These are phyloP conservation scores for Kwoniella botswanensis DNA, from an alignment of 768 basidiomycete species.

Conservation along the genomic window DNA sequence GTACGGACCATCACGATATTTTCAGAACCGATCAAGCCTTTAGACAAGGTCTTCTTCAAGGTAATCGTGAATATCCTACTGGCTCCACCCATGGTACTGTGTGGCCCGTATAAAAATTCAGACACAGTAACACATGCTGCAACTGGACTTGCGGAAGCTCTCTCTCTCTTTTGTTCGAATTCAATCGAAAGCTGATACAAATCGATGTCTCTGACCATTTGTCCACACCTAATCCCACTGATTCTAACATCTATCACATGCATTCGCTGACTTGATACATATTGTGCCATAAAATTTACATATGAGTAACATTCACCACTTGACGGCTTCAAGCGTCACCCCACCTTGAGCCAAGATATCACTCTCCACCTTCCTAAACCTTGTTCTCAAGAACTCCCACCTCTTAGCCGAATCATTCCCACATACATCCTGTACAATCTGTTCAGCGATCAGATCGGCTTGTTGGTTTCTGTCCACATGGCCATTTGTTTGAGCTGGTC, in stretches of 20 bases:
- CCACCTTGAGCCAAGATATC: slow-evolving; percentile 63
- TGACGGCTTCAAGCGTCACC: slow-evolving; percentile 48
- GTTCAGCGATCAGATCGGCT: slow-evolving; percentile 60
- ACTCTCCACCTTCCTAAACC: slow-evolving; percentile 83
- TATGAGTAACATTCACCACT: slow-evolving; percentile 31
- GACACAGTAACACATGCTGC: no score
- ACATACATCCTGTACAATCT: slow-evolving; percentile 63
- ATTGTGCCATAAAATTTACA: no score
- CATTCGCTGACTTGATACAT: no score
- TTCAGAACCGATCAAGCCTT: neutral
- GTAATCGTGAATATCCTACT: neutral
- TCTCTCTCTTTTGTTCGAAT: no score
- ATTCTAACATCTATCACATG: no score
- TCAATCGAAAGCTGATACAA: no score
- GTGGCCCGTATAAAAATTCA: neutral
- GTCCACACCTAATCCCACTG: no score
- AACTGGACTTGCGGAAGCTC: neutral
- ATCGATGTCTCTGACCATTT: no score
- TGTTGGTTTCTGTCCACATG: slow-evolving; percentile 13
- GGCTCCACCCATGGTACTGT: neutral
- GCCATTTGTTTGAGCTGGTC: neutral
- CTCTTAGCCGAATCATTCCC: slow-evolving; percentile 62
- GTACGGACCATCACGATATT: neutral
- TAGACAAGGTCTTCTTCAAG: neutral
- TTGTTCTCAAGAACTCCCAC: slow-evolving; percentile 70